These are phyloP conservation scores for Boletellus sp. DNA, from an alignment of 768 basidiomycete species.

Conservation along the genomic window DNA sequence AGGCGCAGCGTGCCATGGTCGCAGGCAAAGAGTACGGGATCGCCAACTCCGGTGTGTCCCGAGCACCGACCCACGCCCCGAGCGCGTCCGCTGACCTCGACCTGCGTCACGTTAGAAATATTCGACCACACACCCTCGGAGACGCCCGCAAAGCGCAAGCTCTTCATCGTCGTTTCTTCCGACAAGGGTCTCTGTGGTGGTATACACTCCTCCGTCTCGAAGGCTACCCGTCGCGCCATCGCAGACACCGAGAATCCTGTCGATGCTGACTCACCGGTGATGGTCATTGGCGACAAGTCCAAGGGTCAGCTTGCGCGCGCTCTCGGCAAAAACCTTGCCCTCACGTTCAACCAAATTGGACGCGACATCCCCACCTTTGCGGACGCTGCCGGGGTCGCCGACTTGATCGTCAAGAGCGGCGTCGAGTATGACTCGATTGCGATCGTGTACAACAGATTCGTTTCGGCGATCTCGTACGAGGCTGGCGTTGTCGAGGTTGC, in stretches of 20 bases:
- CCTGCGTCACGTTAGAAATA: conserved; percentile 56
- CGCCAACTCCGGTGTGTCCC: conserved; percentile 73
- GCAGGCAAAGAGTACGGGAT: conserved; percentile 89
- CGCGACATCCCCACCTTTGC: conserved; percentile 96
- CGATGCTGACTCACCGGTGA: conserved; percentile 62
- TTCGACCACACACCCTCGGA: conserved; percentile 76
- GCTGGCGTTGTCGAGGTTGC: conserved; percentile 69
- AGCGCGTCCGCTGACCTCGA: conserved; percentile 4
- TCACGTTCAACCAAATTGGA: conserved; percentile 98
- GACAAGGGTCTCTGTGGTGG: conserved; percentile 99
- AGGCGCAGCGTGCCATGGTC: conserved; percentile 92
- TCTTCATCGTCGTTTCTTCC: conserved; percentile 93
- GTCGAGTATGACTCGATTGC: conserved; percentile 83
- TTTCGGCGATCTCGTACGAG: conserved; percentile 91
- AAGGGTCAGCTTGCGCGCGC: conserved; percentile 84
- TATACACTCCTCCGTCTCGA: conserved; percentile 96
- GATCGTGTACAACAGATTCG: conserved; percentile 80
- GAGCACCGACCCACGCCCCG: not conserved
- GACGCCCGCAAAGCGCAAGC: conserved; percentile 66
- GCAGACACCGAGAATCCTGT: conserved; percentile 46
- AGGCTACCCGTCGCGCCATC: conserved; percentile 76
- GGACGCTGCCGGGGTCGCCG: conserved; percentile 91
- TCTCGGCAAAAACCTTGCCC: conserved; percentile 58
- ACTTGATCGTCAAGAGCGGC: conserved; percentile 82
- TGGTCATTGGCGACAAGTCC: conserved; percentile 96